phyloP scores from a whole-genome alignment of 768 basidiomycete species.

The Russula compacta region DNA sequence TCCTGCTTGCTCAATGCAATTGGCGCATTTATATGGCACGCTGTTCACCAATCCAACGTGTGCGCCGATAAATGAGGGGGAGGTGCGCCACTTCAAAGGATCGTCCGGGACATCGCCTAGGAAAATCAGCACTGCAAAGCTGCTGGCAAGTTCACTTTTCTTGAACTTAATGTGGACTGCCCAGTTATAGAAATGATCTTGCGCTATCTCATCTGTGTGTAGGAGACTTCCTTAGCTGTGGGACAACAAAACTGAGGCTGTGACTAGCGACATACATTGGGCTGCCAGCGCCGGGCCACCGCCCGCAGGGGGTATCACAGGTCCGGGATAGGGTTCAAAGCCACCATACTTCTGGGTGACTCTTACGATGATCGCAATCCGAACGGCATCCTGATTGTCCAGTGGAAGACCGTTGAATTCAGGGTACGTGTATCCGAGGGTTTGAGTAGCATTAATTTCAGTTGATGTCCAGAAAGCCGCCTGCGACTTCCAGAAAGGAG shows the following conservation, averaged over 20 bases:
- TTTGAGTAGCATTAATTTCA: too few relatives aligned
- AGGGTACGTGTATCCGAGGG: slow-evolving; percentile 49
- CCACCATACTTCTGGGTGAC: slow-evolving; percentile 31
- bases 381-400: slow-evolving; percentile 24
- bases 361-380: slow-evolving; percentile 26
- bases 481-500: too few relatives aligned
- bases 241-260: neutral
- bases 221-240: neutral
- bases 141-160: slow-evolving; percentile 34
- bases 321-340: neutral
- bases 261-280: neutral
- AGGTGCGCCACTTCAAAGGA: slow-evolving; percentile 30
- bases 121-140: slow-evolving; percentile 40
- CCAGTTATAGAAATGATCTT: too few relatives aligned
- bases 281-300: neutral
- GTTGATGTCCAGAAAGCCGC: too few relatives aligned
- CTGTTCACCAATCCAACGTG: slow-evolving; percentile 38
- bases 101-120: slow-evolving; percentile 34
- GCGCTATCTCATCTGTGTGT: neutral
- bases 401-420: slow-evolving; percentile 36
- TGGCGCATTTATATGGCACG: slow-evolving; percentile 29
- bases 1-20: slow-evolving; percentile 27
- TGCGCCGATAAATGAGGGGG: slow-evolving; percentile 32
- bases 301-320: neutral
- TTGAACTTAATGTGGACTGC: slow-evolving; percentile 33